Evolutionary conservation across 2,329 filamentous ascomycete genomes (phyloP).

Genomic region (Paramyrothecium sp.): DNA sequence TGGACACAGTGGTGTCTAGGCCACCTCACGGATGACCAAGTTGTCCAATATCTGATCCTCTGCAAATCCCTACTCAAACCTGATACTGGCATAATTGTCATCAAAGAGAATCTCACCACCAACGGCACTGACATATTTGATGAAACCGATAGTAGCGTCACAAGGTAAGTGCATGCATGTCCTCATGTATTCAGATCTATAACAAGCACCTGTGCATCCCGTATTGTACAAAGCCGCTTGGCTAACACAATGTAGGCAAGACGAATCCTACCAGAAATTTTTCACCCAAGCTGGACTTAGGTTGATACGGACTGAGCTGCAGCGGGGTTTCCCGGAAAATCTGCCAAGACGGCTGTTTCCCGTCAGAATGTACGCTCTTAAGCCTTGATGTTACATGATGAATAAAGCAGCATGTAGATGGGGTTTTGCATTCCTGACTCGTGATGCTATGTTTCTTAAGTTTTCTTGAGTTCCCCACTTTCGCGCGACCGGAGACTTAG

Average conservation of each 20-base stretch:
- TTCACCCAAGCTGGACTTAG: slow-evolving; percentile 69
- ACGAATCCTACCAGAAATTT: slow-evolving; percentile 67
- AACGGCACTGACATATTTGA: slow-evolving; percentile 69
- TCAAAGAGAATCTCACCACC: slow-evolving; percentile 68
- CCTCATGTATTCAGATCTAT: neutral
- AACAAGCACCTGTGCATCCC: neutral
- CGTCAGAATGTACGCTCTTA: slow-evolving; percentile 78
- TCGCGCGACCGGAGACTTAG: too few species aligned
- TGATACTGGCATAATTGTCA: slow-evolving; percentile 29
- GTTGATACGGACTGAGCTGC: slow-evolving; percentile 68
- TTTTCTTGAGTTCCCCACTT: too few species aligned
- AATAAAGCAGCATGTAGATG: too few species aligned
- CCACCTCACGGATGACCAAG: slow-evolving; percentile 72
- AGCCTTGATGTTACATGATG: too few species aligned
- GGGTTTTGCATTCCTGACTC: too few species aligned
- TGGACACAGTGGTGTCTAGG: slow-evolving; percentile 92
- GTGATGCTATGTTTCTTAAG: too few species aligned
- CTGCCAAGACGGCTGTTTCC: slow-evolving; percentile 56
- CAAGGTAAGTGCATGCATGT: slow-evolving; percentile 44
- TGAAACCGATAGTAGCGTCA: slow-evolving; percentile 73
- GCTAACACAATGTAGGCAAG: slow-evolving; percentile 30
- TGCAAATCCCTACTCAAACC: slow-evolving; percentile 46
- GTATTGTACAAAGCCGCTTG: neutral
- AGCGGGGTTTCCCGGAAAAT: slow-evolving; percentile 67
- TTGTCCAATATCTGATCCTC: slow-evolving; percentile 64